Evolutionary conservation across 176 grass and related monocot species (phyloP).

Genomic region (Musa schizocarpa): DNA sequence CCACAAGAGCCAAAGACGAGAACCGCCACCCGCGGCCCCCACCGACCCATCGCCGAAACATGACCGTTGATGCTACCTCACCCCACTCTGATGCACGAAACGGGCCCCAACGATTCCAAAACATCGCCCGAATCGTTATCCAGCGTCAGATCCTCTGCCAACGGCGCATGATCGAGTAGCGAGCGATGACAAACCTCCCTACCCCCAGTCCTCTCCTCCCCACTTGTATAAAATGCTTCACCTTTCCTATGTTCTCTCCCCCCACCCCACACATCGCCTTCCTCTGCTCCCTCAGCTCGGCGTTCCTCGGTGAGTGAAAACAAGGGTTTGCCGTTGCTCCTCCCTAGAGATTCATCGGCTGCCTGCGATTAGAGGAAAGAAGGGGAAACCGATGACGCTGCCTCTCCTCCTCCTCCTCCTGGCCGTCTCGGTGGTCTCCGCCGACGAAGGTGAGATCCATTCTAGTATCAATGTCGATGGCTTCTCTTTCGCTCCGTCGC

Average conservation of each 20-base stretch:
- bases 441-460: constrained; percentile 57
- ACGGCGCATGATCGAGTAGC: no score
- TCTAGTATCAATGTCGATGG: not conserved
- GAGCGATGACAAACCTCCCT: no score
- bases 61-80: no score
- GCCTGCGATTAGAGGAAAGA: not conserved
- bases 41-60: no score
- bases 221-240: not conserved
- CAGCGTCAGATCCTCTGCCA: no score
- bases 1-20: no score
- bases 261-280: not conserved
- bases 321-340: not conserved
- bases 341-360: not conserved
- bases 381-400: constrained; percentile 1
- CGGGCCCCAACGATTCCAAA: no score
- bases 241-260: constrained; percentile 11
- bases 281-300: not conserved
- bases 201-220: no score
- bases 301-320: not conserved
- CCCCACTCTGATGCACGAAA: no score
- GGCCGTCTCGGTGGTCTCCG: constrained; percentile 19
- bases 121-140: no score
- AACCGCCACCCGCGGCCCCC: no score
- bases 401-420: constrained; percentile 29
- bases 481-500: no score